Conservation (phyloP, 2,329 filamentous ascomycete genomes). For the Ploettnerulaceae sp. region DNA sequence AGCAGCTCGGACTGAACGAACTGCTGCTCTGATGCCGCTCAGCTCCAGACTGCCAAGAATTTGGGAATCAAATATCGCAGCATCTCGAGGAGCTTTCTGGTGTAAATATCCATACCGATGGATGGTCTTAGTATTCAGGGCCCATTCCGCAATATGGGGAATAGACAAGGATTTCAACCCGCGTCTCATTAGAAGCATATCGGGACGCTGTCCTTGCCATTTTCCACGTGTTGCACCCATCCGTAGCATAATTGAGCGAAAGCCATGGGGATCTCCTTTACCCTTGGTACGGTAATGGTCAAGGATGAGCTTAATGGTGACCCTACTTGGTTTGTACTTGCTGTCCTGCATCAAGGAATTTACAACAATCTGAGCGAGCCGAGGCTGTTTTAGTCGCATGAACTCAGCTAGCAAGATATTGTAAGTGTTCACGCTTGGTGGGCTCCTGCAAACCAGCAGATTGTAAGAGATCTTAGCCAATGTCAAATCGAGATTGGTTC, state of each 20-base stretch:
- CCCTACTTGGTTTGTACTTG: constrained; percentile 25
- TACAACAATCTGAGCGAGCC: constrained; percentile 49
- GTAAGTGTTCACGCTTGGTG: constrained; percentile 64
- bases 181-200: constrained; percentile 21
- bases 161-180: constrained; percentile 7
- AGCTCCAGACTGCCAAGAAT: constrained; percentile 26
- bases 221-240: constrained; percentile 26
- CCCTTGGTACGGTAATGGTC: constrained; percentile 28
- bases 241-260: constrained; percentile 24
- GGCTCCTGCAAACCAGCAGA: constrained; percentile 55
- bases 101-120: constrained; percentile 16
- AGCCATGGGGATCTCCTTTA: constrained; percentile 21
- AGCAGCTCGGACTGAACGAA: constrained; percentile 26
- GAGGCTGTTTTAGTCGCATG: constrained; percentile 44
- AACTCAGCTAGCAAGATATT: constrained; percentile 69
- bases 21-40: constrained; percentile 19
- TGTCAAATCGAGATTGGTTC: constrained; percentile 25
- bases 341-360: constrained; percentile 44
- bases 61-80: constrained; percentile 29
- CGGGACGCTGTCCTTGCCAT: neutral
- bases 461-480: constrained; percentile 52
- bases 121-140: constrained; percentile 21
- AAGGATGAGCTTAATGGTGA: constrained; percentile 29
- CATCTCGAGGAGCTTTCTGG: constrained; percentile 26
- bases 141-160: constrained; percentile 24